Evolutionary conservation across 345 rosid species (phyloP).

Genomic region (Salix caprea): DNA sequence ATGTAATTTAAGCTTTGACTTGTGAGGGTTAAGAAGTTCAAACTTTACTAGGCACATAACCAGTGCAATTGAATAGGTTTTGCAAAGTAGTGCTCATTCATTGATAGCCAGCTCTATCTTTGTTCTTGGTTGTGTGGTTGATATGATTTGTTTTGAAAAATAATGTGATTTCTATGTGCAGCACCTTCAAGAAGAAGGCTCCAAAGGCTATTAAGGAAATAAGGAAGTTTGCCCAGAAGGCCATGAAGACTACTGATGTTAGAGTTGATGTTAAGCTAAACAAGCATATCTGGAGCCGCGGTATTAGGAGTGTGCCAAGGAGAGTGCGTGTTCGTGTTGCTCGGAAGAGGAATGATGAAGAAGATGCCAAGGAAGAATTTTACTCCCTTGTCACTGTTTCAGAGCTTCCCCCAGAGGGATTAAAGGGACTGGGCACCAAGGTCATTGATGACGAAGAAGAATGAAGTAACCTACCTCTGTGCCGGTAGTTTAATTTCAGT

Average conservation of each 20-base stretch:
- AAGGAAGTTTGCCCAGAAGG: constrained; percentile 75
- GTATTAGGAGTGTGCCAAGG: constrained; percentile 74
- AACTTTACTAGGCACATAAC: neutral
- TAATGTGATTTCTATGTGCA: neutral
- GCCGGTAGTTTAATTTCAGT: neutral
- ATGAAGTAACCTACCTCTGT: neutral
- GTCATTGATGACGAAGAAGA: constrained; percentile 16
- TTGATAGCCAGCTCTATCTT: too few species aligned
- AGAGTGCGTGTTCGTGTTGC: constrained; percentile 70
- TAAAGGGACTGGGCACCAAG: constrained; percentile 12
- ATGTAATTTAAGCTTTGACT: too few species aligned
- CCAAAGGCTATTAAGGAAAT: constrained; percentile 82
- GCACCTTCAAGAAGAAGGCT: constrained; percentile 91
- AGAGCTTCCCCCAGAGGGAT: constrained; percentile 16
- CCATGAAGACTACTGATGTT: constrained; percentile 62
- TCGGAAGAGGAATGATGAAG: constrained; percentile 76
- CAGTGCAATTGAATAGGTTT: neutral
- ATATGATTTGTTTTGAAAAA: neutral
- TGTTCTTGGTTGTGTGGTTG: neutral
- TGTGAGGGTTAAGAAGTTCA: neutral
- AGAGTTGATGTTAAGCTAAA: constrained; percentile 81
- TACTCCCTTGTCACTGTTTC: constrained; percentile 38
- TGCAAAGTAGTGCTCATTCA: neutral
- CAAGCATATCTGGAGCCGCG: constrained; percentile 81
- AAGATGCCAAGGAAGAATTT: constrained; percentile 82